Evolutionary conservation across 2,329 filamentous ascomycete species (phyloP), one percentile per base, ranked within the genome.

Genomic region (Fusarium sambucinum): DNA sequence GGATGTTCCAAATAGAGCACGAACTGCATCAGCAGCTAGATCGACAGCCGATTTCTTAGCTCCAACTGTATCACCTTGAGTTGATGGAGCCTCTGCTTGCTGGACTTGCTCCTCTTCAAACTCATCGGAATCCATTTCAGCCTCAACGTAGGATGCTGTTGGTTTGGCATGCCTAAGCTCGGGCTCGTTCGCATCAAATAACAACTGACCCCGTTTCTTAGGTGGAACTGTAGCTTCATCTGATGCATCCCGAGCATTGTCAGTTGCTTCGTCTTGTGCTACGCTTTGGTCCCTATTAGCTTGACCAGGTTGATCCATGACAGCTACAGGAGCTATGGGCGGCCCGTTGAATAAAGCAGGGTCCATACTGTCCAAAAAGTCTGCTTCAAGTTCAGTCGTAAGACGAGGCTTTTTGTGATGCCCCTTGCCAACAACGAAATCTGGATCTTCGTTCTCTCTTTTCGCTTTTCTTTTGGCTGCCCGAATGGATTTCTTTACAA

Each of bases 401-500:
- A 74, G 66, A 19, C 78, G 76, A 44, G 63, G 59, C 68, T 81
- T 85, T 72, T 83, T 86, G 40, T 80, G 74, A 27, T 83, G 80
- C 52, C 75, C 80, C 47, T 73, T 83, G 1, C 81, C 79, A 0
- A 79, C 78, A 42, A 77, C 73, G 65, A 87, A 88, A 58, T 88
- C 86, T 1, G 86, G 86, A 48, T 86, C 77, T 48, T 88, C 83
- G 21, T 83, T 84, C 41, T 86, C 85, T 19, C 83, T 81, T 25
- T 80, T 82, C 8, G 85, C 84, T 60, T 83, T 85, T 27, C 85
- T 80, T 74, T 87, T 87, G 5, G 83, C 83, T 12, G 83, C 80
- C 10, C 84, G 83, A 19, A 87, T 80, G 1, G 84, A 82, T 72
- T 86, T 87, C 72, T 84, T 87, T 32, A 87, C 78, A 52, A 82